These are phyloP conservation scores for Paecilomyces sp. DNA, from an alignment of 2,329 filamentous ascomycete species.

Conservation along the genomic window DNA sequence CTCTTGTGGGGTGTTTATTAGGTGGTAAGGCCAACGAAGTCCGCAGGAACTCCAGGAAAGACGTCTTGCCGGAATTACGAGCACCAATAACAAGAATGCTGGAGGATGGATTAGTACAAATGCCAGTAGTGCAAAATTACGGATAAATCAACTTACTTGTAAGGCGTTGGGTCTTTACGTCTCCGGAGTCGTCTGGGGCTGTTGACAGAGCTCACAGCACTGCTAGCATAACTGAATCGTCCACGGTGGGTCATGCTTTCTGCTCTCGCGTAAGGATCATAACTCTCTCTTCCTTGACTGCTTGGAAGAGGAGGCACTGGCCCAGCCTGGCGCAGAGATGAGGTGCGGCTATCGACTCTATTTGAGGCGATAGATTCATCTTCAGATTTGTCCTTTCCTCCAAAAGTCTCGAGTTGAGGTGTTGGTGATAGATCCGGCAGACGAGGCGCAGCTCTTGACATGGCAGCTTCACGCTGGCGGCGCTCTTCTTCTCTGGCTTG, in stretches of 20 bases:
- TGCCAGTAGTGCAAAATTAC: not conserved
- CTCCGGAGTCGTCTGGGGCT: conserved; percentile 85
- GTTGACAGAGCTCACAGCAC: conserved; percentile 83
- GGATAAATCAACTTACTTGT: conserved; percentile 67
- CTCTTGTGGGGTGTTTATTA: conserved; percentile 59
- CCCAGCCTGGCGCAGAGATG: conserved; percentile 33
- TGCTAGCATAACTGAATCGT: conserved; percentile 93
- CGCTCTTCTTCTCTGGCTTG: conserved; percentile 44
- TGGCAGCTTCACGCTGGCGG: conserved; percentile 49
- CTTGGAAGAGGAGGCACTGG: conserved; percentile 16
- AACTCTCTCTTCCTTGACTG: conserved; percentile 35
- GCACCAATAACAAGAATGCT: conserved; percentile 89
- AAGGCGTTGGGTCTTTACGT: conserved; percentile 94
- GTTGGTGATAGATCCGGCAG: conserved; percentile 40
- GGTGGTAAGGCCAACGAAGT: conserved; percentile 74
- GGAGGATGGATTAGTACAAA: conserved; percentile 2
- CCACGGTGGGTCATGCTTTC: conserved; percentile 97
- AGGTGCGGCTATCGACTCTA: conserved; percentile 20
- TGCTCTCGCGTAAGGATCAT: conserved; percentile 72
- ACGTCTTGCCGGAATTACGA: conserved; percentile 85
- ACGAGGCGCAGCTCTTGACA: conserved; percentile 54
- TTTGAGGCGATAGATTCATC: conserved; percentile 54
- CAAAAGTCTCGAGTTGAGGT: conserved; percentile 49
- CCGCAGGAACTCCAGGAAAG: conserved; percentile 92
- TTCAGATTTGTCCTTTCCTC: conserved; percentile 58